Evolutionary conservation across 225 moss, liverwort and hornwort genomes (phyloP).

Genomic region (Marchantia paleacea): DNA sequence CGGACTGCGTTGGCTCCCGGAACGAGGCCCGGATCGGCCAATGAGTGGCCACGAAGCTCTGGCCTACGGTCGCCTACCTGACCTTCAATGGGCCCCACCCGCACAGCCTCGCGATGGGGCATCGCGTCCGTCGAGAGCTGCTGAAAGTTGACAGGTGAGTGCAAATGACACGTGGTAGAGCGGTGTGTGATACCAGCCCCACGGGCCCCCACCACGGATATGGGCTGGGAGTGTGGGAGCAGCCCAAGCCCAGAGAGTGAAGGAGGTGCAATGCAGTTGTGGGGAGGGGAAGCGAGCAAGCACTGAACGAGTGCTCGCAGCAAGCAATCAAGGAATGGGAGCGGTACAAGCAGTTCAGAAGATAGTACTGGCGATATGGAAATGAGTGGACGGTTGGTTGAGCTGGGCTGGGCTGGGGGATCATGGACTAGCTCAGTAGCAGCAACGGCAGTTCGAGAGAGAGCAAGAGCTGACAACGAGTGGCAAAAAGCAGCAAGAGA

Average conservation of each 20-base stretch:
- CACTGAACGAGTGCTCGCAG: too few relatives aligned
- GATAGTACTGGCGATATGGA: background rate
- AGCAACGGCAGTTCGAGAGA: background rate
- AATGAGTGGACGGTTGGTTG: background rate
- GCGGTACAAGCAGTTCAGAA: background rate
- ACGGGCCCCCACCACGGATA: slow-evolving; percentile 13
- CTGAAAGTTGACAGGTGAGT: background rate
- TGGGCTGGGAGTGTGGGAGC: background rate
- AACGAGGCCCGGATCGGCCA: background rate
- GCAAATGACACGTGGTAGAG: slow-evolving; percentile 26
- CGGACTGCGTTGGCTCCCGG: background rate
- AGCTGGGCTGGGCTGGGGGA: background rate
- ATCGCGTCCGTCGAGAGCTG: slow-evolving; percentile 4
- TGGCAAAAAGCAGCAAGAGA: background rate
- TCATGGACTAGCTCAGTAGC: background rate
- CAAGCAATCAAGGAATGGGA: background rate
- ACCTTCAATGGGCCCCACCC: too few relatives aligned
- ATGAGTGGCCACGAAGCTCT: slow-evolving; percentile 5
- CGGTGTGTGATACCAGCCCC: slow-evolving; percentile 25
- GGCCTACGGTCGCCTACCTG: background rate
- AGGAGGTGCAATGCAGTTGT: background rate
- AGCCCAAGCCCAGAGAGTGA: background rate
- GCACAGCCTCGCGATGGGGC: background rate
- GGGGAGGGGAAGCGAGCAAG: too few relatives aligned
- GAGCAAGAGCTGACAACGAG: background rate